phyloP scores from a whole-genome alignment of 2,329 filamentous ascomycete species.

The Kalmusia sp. region DNA sequence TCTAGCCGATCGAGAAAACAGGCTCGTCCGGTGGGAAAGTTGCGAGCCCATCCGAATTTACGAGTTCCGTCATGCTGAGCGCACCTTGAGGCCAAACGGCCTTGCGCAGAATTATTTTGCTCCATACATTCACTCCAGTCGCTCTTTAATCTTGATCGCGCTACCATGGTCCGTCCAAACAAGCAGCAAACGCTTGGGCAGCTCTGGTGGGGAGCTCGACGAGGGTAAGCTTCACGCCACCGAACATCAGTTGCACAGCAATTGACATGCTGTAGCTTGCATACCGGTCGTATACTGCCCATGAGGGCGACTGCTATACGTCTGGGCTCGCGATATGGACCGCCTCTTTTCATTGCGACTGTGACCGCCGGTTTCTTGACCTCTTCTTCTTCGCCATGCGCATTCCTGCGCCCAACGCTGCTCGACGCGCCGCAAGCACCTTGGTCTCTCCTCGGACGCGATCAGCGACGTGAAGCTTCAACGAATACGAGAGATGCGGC shows the following conservation, averaged over 20 bases:
- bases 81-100: slow-evolving; percentile 30
- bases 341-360: slow-evolving; percentile 34
- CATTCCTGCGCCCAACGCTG: slow-evolving; percentile 30
- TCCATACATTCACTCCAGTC: slow-evolving; percentile 6
- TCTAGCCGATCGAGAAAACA: slow-evolving; percentile 27
- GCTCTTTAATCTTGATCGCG: slow-evolving; percentile 12
- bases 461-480: slow-evolving; percentile 22
- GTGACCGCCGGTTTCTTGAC: slow-evolving; percentile 29
- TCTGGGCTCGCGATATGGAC: slow-evolving; percentile 35
- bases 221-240: slow-evolving; percentile 27
- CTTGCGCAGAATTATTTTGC: background rate
- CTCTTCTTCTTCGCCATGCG: slow-evolving; percentile 20
- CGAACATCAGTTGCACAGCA: background rate
- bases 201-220: slow-evolving; percentile 36
- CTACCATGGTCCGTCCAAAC: slow-evolving; percentile 33
- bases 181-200: slow-evolving; percentile 33
- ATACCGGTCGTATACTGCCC: slow-evolving; percentile 22
- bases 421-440: slow-evolving; percentile 37
- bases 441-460: slow-evolving; percentile 17
- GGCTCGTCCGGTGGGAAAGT: slow-evolving; percentile 26
- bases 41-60: slow-evolving; percentile 15
- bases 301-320: slow-evolving; percentile 18
- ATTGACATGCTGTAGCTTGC: slow-evolving; percentile 29
- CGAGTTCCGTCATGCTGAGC: slow-evolving; percentile 36
- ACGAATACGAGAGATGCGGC: slow-evolving; percentile 28